Conservation (phyloP, 2,329 filamentous ascomycete species). For the Arachnomyces sp. region DNA sequence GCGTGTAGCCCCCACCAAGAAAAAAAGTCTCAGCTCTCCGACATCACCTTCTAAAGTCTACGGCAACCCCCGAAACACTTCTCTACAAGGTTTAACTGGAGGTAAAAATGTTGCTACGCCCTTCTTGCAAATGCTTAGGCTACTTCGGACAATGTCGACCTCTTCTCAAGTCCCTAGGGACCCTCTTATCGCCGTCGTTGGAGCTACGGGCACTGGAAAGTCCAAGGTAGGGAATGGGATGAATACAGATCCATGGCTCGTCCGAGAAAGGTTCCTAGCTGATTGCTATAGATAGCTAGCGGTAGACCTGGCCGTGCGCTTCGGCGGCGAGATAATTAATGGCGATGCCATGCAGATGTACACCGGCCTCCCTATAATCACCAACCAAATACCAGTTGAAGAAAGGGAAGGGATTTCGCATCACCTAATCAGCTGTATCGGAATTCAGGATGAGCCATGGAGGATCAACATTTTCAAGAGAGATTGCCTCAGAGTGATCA, state of each 20-base stretch:
- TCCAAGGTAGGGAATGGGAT: slow-evolving; percentile 58
- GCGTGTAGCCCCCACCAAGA: neutral
- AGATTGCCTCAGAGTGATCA: slow-evolving; percentile 61
- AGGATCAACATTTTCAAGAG: slow-evolving; percentile 68
- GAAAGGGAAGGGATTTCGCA: slow-evolving; percentile 78
- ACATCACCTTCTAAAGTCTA: neutral
- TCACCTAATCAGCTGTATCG: slow-evolving; percentile 75
- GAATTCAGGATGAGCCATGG: slow-evolving; percentile 72
- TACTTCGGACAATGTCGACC: slow-evolving; percentile 16
- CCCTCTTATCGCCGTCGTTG: slow-evolving; percentile 73
- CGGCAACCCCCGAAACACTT: neutral
- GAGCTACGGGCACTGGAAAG: slow-evolving; percentile 88
- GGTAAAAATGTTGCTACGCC: slow-evolving; percentile 10
- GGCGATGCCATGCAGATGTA: slow-evolving; percentile 99
- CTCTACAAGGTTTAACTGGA: no score
- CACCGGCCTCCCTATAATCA: slow-evolving; percentile 81
- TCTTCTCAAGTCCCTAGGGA: slow-evolving; percentile 23
- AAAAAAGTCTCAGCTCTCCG: neutral
- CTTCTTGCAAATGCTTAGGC: slow-evolving; percentile 20
- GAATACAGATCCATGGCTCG: slow-evolving; percentile 2
- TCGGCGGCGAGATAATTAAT: slow-evolving; percentile 92
- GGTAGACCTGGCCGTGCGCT: slow-evolving; percentile 72
- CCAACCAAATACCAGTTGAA: slow-evolving; percentile 74
- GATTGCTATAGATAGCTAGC: slow-evolving; percentile 56
- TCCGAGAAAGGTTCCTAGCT: neutral